These are phyloP conservation scores for Sanghuangporus baumii DNA, from an alignment of 1,284 basidiomycete genomes.

Conservation along the genomic window DNA sequence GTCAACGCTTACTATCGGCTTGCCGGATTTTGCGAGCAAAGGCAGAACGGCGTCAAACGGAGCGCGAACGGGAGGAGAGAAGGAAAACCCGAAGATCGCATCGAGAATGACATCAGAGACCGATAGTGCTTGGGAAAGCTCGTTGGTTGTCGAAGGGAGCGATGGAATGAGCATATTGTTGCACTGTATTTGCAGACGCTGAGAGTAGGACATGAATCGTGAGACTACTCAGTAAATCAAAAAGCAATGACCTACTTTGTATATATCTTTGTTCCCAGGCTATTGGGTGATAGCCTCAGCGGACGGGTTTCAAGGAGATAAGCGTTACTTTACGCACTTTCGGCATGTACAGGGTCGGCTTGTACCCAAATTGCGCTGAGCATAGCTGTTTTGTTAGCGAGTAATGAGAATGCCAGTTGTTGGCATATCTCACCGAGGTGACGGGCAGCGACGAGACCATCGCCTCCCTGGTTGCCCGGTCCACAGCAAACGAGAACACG, in stretches of 20 bases:
- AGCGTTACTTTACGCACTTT: conserved; percentile 50
- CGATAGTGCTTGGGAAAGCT: conserved; percentile 48
- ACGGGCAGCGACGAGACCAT: conserved; percentile 93
- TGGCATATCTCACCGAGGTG: conserved; percentile 64
- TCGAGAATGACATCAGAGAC: conserved; percentile 86
- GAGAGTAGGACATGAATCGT: conserved; percentile 3
- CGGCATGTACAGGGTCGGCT: conserved; percentile 84
- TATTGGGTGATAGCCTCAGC: conserved; percentile 25
- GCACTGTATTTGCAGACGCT: conserved; percentile 84
- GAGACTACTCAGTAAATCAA: neutral
- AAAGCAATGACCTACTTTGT: conserved; percentile 44
- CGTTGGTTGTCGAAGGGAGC: conserved; percentile 35
- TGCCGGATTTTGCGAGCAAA: conserved; percentile 54
- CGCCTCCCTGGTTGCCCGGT: conserved; percentile 96
- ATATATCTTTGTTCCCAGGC: conserved; percentile 87
- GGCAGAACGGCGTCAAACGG: conserved; percentile 82
- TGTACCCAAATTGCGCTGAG: conserved; percentile 83
- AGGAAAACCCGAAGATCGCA: conserved; percentile 97
- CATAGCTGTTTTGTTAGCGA: neutral
- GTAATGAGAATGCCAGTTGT: neutral
- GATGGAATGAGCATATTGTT: conserved; percentile 79
- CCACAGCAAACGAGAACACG: conserved; percentile 92
- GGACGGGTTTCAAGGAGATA: neutral
- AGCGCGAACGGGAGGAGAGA: conserved; percentile 80
- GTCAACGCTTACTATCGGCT: conserved; percentile 88